Base-by-base conservation (phyloP, 2,329 filamentous ascomycete species). In the Phoma sp. region DNA sequence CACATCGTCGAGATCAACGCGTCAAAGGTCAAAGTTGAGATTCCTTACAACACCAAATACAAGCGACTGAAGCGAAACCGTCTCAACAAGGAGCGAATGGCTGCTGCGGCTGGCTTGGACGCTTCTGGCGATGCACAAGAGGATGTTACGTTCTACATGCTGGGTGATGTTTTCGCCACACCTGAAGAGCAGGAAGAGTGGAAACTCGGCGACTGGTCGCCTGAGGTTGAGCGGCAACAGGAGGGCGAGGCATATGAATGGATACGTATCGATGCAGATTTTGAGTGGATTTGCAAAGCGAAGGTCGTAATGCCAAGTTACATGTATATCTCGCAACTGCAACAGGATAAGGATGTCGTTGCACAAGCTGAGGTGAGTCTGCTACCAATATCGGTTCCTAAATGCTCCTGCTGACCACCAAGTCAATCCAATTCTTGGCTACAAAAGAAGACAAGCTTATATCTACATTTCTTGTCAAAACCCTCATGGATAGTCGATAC, bases 11-110 rank as follows among this genome's bases (percentile, higher is more conserved):
- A 97, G 67, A 96, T 99, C 70, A 92, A 92, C 56, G 92, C 97
- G 63, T 88, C 89, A 25, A 84, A 86, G 11, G 90, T 89, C 2
- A 91, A 89, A 70, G 90, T 98, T 55, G 93, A 97, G 58, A 97
- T 99, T 57, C 93, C 93, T 0, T 99, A 99, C 77, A 98, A 98
- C 67, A 99, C 95, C 0, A 99, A 99, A 73, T 99, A 99, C 78
- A 99, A 98, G 78, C 88, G 96, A 7, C 82, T 99, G 2, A 99
- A 99, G 79, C 83, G 93, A 41, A 97, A 90, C 55, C 86, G 89
- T 39, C 82, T 90, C 29, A 86, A 93, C 71, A 92, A 92, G 71
- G 91, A 96, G 72, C 86, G 90, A 56, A 86, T 84, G 22, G 83
- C 83, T 35, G 86, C 83, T 44, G 85, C 81, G 23, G 83, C 79